Percentiles rank a stretch among this genome's conserved stretches.
Evolutionary conservation across 208 protist genomes (phyloP).

Genomic region (Trypanosoma theileri): DNA sequence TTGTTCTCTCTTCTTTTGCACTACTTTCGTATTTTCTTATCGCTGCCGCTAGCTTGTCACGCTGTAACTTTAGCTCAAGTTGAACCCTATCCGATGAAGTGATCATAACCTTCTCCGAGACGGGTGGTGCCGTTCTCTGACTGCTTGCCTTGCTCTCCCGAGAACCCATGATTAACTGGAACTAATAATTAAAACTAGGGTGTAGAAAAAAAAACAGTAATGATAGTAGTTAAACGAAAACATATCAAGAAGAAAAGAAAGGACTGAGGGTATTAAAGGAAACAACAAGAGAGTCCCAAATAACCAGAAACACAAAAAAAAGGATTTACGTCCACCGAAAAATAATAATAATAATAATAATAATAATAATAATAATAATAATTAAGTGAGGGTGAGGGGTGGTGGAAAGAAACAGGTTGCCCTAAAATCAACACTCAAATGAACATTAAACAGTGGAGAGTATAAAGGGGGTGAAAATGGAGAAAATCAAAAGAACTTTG

Average conservation of each 20-base stretch:
- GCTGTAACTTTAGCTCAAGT: conserved; percentile 82
- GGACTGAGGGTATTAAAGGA: not conserved
- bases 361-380: too few species aligned
- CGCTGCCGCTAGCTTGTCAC: conserved; percentile 69
- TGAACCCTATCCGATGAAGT: conserved; percentile 65
- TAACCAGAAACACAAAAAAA: too few species aligned
- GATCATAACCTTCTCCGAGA: conserved; percentile 31
- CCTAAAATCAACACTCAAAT: too few species aligned
- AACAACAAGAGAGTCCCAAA: too few species aligned
- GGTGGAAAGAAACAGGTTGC: too few species aligned
- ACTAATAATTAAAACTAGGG: not conserved
- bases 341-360: too few species aligned
- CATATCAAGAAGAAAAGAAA: conserved; percentile 2
- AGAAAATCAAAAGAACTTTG: too few species aligned
- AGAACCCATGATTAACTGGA: conserved; percentile 12
- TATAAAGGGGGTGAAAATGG: too few species aligned
- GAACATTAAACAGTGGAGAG: too few species aligned
- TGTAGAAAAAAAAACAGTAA: conserved; percentile 7
- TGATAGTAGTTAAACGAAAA: conserved; percentile 15
- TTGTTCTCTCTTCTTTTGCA: conserved; percentile 47
- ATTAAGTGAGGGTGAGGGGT: too few species aligned
- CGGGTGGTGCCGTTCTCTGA: not conserved
- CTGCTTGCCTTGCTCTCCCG: conserved; percentile 1
- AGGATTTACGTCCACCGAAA: too few species aligned
- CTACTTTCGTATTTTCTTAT: conserved; percentile 70